A percentile compares a stretch with the other conserved stretches of the same genome.
phyloP scores from a whole-genome alignment of 2,329 filamentous ascomycete genomes.

The Colletotrichum melonis region DNA sequence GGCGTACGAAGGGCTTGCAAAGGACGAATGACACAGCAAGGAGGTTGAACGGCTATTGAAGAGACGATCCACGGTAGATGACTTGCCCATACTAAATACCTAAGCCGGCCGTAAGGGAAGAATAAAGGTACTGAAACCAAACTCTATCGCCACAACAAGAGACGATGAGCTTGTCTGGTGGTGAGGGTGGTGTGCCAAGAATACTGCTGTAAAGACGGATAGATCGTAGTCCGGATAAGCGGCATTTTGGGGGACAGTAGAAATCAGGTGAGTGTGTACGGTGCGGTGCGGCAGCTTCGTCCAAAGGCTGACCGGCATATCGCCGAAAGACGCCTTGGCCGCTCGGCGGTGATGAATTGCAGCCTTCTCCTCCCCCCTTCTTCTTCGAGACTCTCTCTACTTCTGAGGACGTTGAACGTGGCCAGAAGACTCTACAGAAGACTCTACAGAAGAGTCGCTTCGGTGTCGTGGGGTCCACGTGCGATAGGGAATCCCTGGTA shows the following conservation, averaged over 20 bases:
- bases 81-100: neutral
- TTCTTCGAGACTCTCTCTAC: neutral
- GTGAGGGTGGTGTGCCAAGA: neutral
- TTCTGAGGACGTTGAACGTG: no score
- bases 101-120: neutral
- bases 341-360: neutral
- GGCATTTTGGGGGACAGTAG: neutral
- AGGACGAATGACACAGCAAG: neutral
- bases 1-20: neutral
- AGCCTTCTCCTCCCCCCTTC: neutral
- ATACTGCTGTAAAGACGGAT: neutral
- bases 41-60: neutral
- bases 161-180: neutral
- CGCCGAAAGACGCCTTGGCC: neutral
- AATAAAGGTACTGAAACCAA: neutral
- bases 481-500: slow-evolving; percentile 11
- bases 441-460: neutral
- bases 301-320: neutral
- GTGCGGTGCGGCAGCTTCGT: neutral
- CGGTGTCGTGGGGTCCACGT: slow-evolving; percentile 18
- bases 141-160: neutral
- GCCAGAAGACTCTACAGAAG: neutral
- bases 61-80: neutral
- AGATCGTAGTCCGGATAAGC: neutral
- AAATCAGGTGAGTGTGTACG: neutral